Evolutionary conservation across 257 asterid species (phyloP).

Genomic region (Coffea canephora): DNA sequence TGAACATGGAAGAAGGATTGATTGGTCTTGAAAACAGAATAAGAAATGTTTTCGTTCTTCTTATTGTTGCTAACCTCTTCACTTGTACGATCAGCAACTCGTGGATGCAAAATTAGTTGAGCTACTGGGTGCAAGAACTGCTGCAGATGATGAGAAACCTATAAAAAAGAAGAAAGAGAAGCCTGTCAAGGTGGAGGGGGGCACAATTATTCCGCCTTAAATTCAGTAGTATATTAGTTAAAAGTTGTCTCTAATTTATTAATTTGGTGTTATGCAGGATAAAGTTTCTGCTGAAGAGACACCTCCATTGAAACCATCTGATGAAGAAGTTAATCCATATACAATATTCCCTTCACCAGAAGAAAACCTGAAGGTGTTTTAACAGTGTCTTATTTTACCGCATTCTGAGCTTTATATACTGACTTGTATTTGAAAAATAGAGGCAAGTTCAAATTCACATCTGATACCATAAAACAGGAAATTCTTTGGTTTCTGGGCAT

Average conservation of each 20-base stretch:
- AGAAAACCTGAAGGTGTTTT: slow-evolving; percentile 75
- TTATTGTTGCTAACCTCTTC: slow-evolving; percentile 9
- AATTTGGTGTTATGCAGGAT: slow-evolving; percentile 38
- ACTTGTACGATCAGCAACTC: slow-evolving; percentile 51
- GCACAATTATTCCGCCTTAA: slow-evolving; percentile 20
- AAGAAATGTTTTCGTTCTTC: neutral
- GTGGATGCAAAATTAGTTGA: slow-evolving; percentile 64
- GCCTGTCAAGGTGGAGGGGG: slow-evolving; percentile 68
- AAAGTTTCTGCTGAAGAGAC: slow-evolving; percentile 54
- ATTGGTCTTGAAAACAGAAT: neutral
- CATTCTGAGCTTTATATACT: neutral
- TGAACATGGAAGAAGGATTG: neutral
- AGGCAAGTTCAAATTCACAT: neutral
- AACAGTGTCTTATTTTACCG: neutral
- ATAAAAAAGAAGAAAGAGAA: slow-evolving; percentile 90
- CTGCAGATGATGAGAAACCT: slow-evolving; percentile 86
- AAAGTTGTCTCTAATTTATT: neutral
- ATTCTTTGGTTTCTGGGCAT: neutral
- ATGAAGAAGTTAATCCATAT: slow-evolving; percentile 86
- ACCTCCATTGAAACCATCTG: slow-evolving; percentile 54
- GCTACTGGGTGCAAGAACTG: slow-evolving; percentile 82
- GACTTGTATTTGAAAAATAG: neutral
- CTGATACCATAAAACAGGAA: neutral
- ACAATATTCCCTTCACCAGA: slow-evolving; percentile 76
- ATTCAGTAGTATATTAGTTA: slow-evolving; percentile 1